Base-by-base conservation (phyloP, 2,329 filamentous ascomycete species). In the Gaeumannomyces tritici region DNA sequence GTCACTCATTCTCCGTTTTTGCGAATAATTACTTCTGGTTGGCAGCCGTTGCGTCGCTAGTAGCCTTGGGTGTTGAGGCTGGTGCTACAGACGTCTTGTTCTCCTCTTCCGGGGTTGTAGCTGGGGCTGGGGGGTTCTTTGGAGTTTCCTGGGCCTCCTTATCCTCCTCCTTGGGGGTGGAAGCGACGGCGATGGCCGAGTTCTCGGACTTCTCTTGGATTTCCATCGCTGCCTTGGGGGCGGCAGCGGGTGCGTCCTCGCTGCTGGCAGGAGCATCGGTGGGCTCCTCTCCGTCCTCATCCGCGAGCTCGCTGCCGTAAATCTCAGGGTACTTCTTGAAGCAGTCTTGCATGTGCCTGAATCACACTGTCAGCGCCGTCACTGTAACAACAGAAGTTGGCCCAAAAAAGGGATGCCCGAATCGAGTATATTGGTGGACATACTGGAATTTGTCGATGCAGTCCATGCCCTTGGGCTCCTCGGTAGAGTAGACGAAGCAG, bases 391-490 rank as follows among this genome's bases (percentile, higher is more conserved):
- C 11, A 12, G 2, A 15, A 56, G 9, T 26, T 28, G 24, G 15
- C 2, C 24, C 11, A 26, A 55, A 2, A 2, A 28, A 12, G 55
- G 4, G 27, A 27, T 56, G 15, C 35, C 28, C 11, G 5, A 42
- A 9, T 4, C 3, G 57, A 21, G 21, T n/a, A 42, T 59, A 13
- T 42, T 35, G 28, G 63, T 9, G 13, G 57, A 83, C 89, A 58
- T 82, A 95, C 91, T 96, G 93, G 83, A 97, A 97, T 79, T 95
- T 96, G 31, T 96, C 92, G 72, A 97, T 95, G 78, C 93, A 97
- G 73, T 97, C 92, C 80, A 96, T 93, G 61, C 93, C 93, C 85
- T 99, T 99, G 47, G 93, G 93, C 73, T 99, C 95, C 73, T 96
- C 91, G 55, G 85, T 87, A 3, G 91, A 96, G 78, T 88, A 95